Evolutionary conservation across 2,329 filamentous ascomycete genomes (phyloP).

Genomic region (Paracorniculantispora psalliotae): DNA sequence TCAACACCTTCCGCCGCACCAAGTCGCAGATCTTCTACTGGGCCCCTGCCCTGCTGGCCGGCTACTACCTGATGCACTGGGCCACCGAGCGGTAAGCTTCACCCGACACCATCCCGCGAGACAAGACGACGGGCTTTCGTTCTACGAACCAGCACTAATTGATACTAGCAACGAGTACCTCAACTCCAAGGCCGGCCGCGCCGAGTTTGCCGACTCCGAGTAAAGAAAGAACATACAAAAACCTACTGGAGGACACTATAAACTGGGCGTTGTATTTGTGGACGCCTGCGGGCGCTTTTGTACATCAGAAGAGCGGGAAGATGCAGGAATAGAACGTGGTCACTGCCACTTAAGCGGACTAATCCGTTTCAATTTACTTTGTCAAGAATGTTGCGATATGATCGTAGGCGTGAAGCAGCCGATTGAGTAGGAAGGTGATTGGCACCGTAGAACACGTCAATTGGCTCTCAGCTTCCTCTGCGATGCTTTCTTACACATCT

Average conservation of each 20-base stretch:
- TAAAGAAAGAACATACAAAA: slow-evolving; percentile 28
- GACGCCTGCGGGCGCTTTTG: slow-evolving; percentile 25
- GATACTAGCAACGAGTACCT: slow-evolving; percentile 67
- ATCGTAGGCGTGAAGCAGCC: background rate
- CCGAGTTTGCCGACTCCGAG: slow-evolving; percentile 38
- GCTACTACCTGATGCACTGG: slow-evolving; percentile 85
- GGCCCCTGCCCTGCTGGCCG: slow-evolving; percentile 69
- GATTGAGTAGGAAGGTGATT: background rate
- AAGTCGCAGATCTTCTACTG: slow-evolving; percentile 85
- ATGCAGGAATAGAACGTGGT: slow-evolving; percentile 11
- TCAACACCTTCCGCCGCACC: slow-evolving; percentile 91
- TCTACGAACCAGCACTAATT: slow-evolving; percentile 20
- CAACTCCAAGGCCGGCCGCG: slow-evolving; percentile 72
- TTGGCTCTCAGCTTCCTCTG: background rate
- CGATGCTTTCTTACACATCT: background rate
- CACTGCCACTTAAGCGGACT: slow-evolving; percentile 3
- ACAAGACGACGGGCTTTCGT: too few species aligned
- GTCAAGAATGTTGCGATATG: background rate
- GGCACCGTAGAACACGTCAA: background rate
- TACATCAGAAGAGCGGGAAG: slow-evolving; percentile 31
- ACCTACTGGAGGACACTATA: slow-evolving; percentile 17
- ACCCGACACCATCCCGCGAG: too few species aligned
- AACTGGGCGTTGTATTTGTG: slow-evolving; percentile 25
- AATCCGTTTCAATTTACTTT: slow-evolving; percentile 11
- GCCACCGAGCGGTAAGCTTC: slow-evolving; percentile 74